phyloP scores from a whole-genome alignment of 495 filamentous ascomycete species.

The Cetradonia linearis region DNA sequence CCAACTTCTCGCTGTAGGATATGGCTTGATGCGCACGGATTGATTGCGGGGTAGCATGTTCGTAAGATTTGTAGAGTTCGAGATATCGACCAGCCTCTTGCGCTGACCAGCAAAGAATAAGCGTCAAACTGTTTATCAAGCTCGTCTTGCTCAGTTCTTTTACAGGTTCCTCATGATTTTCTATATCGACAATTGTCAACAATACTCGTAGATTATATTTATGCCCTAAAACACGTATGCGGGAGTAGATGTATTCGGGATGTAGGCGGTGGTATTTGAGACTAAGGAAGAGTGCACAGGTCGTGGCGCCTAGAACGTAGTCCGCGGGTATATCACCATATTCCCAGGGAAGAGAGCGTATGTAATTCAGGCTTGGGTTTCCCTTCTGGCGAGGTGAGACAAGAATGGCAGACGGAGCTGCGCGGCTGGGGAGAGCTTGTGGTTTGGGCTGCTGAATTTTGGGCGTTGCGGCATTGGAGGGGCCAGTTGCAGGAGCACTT shows the following conservation, averaged over 20 bases:
- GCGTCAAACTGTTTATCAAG: slow-evolving; percentile 82
- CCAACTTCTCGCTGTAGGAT: slow-evolving; percentile 73
- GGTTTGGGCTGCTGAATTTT: slow-evolving; percentile 81
- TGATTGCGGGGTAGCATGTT: slow-evolving; percentile 67
- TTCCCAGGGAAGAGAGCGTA: slow-evolving; percentile 85
- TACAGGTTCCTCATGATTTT: slow-evolving; percentile 68
- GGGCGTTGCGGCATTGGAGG: slow-evolving; percentile 26
- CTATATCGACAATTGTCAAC: slow-evolving; percentile 86
- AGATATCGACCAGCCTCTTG: slow-evolving; percentile 88
- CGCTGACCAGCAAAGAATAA: slow-evolving; percentile 88
- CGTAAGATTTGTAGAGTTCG: slow-evolving; percentile 86
- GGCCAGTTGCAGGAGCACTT: slow-evolving; percentile 28
- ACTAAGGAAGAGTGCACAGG: slow-evolving; percentile 84
- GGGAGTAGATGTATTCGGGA: slow-evolving; percentile 94
- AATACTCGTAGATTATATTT: slow-evolving; percentile 79
- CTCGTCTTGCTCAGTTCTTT: slow-evolving; percentile 79
- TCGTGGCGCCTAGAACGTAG: slow-evolving; percentile 78
- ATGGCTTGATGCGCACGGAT: slow-evolving; percentile 76
- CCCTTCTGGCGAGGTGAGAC: slow-evolving; percentile 86
- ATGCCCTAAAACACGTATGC: slow-evolving; percentile 66
- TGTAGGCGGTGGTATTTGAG: slow-evolving; percentile 97
- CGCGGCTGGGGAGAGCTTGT: slow-evolving; percentile 60
- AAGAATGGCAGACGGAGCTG: slow-evolving; percentile 66
- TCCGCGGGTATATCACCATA: slow-evolving; percentile 91
- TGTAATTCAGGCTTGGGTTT: slow-evolving; percentile 78